phyloP scores from a whole-genome alignment of 352 stramenopile species.

The Globisporangium middletonii region DNA sequence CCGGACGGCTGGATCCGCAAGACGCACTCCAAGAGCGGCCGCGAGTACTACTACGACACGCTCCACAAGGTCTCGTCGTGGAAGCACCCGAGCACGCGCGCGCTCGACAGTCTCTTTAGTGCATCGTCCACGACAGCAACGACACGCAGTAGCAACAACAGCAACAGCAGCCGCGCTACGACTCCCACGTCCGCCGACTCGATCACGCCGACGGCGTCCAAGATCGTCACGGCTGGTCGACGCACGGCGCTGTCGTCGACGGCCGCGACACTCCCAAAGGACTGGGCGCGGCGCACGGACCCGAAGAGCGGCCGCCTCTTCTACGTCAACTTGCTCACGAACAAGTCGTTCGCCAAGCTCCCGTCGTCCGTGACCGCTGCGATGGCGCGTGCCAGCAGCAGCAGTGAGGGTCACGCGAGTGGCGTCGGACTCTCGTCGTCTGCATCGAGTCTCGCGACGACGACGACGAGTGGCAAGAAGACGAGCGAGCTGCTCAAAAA shows the following conservation, averaged over 20 bases:
- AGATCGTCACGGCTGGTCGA: constrained; percentile 10
- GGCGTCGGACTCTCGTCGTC: constrained; percentile 1
- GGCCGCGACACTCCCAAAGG: constrained; percentile 51
- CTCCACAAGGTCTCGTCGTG: constrained; percentile 65
- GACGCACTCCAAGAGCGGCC: constrained; percentile 64
- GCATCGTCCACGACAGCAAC: constrained; percentile 1
- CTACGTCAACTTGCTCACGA: constrained; percentile 82
- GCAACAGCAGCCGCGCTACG: constrained; percentile 10
- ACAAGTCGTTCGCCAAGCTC: constrained; percentile 74
- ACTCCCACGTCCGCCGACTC: constrained; percentile 30
- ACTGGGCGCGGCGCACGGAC: constrained; percentile 72
- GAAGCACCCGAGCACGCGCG: constrained; percentile 50
- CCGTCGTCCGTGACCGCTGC: constrained; percentile 64
- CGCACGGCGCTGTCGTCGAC: constrained; percentile 19
- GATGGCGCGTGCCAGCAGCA: constrained; percentile 22
- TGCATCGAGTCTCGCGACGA: constrained; percentile 2
- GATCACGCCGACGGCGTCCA: constrained; percentile 31
- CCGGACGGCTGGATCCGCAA: constrained; percentile 66
- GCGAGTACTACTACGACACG: constrained; percentile 75
- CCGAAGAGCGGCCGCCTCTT: constrained; percentile 74
- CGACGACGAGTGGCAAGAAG: constrained; percentile 1
- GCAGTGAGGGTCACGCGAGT: neutral
- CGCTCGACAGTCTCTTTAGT: constrained; percentile 54
- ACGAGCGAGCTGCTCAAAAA: constrained; percentile 15
- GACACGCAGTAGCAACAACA: constrained; percentile 3